Conservation (phyloP, 192 early-diverging fungal genomes). For the Dissophora ornata region DNA sequence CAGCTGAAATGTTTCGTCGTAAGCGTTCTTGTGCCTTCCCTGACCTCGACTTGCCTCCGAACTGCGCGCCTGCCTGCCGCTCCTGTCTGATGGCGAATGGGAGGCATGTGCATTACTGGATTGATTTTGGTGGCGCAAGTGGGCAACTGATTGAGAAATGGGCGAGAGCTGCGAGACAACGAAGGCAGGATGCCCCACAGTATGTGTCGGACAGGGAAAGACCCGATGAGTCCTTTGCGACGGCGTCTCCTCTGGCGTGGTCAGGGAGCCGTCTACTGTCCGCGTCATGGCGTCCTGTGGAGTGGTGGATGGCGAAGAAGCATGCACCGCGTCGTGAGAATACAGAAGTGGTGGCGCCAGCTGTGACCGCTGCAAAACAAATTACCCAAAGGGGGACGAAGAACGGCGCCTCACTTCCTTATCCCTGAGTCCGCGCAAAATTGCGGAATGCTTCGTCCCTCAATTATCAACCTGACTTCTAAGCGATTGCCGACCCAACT, state of each 20-base stretch:
- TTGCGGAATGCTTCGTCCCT: constrained; percentile 8
- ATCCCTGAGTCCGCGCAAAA: not conserved
- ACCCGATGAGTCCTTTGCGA: not conserved
- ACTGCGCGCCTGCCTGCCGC: not conserved
- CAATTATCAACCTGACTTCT: not conserved
- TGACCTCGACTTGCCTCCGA: not conserved
- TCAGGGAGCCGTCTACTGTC: not conserved
- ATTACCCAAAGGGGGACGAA: not conserved
- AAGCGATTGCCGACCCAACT: not conserved
- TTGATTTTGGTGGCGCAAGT: constrained; percentile 17
- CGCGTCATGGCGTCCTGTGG: constrained; percentile 9
- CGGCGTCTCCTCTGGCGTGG: not conserved
- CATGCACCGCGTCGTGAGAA: too few species aligned
- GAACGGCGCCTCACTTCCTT: too few species aligned
- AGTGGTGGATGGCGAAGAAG: not conserved
- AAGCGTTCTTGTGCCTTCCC: not conserved
- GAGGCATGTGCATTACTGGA: not conserved
- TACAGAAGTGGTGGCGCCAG: constrained; percentile 3
- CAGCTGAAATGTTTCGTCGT: constrained; percentile 10
- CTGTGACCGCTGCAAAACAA: not conserved
- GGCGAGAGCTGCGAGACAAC: constrained; percentile 9
- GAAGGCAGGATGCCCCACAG: constrained; percentile 14
- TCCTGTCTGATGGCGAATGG: not conserved
- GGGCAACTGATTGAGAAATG: constrained; percentile 6
- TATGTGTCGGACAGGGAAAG: constrained; percentile 27